A percentile compares a stretch with the other conserved stretches of the same genome.
Conservation (phyloP, 225 moss, liverwort and hornwort species). For the Anthoceros angustus region DNA sequence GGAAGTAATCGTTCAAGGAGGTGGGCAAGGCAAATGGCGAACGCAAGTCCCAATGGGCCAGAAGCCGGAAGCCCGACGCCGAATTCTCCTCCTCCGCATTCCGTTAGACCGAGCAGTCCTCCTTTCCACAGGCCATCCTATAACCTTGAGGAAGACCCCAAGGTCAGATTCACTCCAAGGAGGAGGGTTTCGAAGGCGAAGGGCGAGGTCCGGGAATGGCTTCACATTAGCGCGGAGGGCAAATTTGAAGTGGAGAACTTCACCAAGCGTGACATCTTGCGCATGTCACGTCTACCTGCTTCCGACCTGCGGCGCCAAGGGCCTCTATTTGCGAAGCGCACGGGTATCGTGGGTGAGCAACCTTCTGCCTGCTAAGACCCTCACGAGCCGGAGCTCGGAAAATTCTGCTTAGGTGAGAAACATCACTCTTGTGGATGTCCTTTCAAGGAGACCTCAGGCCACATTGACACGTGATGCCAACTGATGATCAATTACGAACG, state of each 20-base stretch:
- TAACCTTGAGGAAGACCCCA: too few relatives aligned
- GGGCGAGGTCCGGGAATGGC: background rate
- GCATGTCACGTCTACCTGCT: background rate
- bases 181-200: background rate
- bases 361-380: background rate
- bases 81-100: too few relatives aligned
- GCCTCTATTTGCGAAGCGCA: background rate
- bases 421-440: background rate
- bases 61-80: too few relatives aligned
- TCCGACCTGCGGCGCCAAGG: background rate
- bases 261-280: background rate
- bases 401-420: background rate
- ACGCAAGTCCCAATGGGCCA: too few relatives aligned
- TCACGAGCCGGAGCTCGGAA: background rate
- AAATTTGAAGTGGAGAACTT: background rate
- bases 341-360: constrained; percentile 2
- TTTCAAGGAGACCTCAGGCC: background rate
- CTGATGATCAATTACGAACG: background rate
- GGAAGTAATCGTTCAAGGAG: too few relatives aligned
- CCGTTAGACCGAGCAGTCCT: too few relatives aligned
- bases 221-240: background rate
- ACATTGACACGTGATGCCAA: background rate
- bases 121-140: too few relatives aligned
- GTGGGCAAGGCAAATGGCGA: too few relatives aligned
- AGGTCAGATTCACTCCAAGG: too few relatives aligned